Conservation (phyloP, 148 eudicot genomes). For the Nepenthes gracilis region DNA sequence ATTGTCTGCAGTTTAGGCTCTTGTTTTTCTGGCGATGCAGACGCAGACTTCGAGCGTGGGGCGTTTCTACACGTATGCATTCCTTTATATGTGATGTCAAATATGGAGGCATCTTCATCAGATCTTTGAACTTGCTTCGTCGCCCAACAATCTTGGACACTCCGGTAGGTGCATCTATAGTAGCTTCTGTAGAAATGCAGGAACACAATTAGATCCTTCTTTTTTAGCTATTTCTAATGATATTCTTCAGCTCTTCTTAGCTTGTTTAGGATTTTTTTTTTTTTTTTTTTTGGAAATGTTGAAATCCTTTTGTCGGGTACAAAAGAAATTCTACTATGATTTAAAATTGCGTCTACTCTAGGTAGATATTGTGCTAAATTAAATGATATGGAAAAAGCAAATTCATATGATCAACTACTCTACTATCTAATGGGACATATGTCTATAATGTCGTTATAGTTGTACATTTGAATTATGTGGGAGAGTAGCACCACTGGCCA, state of each 20-base stretch:
- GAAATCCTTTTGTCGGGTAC: no score
- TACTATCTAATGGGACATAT: no score
- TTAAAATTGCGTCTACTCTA: background rate
- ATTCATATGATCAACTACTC: no score
- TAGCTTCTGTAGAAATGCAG: slow-evolving; percentile 25
- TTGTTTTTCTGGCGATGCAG: slow-evolving; percentile 29
- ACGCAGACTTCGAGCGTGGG: slow-evolving; percentile 24
- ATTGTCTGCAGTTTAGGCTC: slow-evolving; percentile 11
- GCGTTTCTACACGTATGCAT: slow-evolving; percentile 47
- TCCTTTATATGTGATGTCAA: slow-evolving; percentile 75
- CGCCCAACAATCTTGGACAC: slow-evolving; percentile 45
- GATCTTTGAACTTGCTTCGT: slow-evolving; percentile 81
- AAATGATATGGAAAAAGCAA: no score
- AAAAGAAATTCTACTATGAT: background rate
- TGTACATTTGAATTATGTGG: no score
- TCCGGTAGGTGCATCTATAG: slow-evolving; percentile 86
- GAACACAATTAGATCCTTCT: background rate
- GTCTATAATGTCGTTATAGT: no score
- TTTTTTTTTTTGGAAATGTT: no score
- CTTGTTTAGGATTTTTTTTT: no score
- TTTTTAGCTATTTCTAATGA: no score
- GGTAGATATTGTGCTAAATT: no score
- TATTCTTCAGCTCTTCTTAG: no score
- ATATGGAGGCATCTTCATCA: slow-evolving; percentile 53
- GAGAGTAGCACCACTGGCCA: no score